Percentiles rank a stretch among this genome's conserved stretches.
Evolutionary conservation across 164 flowering plant genomes (phyloP).

Genomic region (Tetrastigma voinierianum): DNA sequence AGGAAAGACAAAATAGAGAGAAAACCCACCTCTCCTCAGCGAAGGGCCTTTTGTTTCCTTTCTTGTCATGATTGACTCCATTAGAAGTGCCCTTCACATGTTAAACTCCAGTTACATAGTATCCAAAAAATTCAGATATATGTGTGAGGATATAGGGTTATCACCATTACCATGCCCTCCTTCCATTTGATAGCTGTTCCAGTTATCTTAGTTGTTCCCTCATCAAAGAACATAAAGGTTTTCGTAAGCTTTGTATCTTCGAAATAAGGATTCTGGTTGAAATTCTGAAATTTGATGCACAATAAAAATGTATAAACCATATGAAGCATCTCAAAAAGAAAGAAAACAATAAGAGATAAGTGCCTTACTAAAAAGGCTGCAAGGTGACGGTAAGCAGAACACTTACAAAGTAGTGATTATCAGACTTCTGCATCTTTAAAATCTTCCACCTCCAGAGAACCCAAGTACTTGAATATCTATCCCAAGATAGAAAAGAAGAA

Average conservation of each 20-base stretch:
- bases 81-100: constrained; percentile 45
- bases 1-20: background rate
- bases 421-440: constrained; percentile 23
- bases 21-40: constrained; percentile 49
- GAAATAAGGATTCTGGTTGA: constrained; percentile 66
- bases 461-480: constrained; percentile 47
- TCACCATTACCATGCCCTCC: constrained; percentile 56
- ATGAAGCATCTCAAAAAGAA: background rate
- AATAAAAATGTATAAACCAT: background rate
- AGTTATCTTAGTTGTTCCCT: constrained; percentile 52
- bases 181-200: constrained; percentile 72
- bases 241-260: constrained; percentile 64
- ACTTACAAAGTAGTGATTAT: constrained; percentile 23
- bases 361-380: background rate
- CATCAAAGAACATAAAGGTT: constrained; percentile 55
- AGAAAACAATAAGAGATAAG: background rate
- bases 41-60: constrained; percentile 62
- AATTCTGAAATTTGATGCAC: constrained; percentile 34
- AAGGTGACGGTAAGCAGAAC: background rate
- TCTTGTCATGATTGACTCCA: constrained; percentile 56
- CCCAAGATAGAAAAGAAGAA: background rate
- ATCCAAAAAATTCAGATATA: background rate
- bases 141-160: constrained; percentile 1
- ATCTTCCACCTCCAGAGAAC: constrained; percentile 35
- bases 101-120: background rate